These are phyloP conservation scores for Ogataea pini DNA, from an alignment of 805 yeast species.

Conservation along the genomic window DNA sequence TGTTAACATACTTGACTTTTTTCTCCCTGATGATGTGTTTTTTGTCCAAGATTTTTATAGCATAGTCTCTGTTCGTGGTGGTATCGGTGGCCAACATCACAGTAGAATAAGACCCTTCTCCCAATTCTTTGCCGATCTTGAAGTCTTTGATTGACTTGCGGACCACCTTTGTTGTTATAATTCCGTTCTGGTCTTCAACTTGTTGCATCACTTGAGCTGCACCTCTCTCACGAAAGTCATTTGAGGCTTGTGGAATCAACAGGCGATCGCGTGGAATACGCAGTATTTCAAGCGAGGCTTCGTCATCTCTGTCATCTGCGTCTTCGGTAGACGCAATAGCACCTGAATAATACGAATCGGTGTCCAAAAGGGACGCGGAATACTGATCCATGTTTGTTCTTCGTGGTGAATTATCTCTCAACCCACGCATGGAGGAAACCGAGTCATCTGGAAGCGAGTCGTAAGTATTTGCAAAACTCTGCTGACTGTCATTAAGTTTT, in stretches of 20 bases:
- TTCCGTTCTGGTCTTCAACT: slow-evolving; percentile 47
- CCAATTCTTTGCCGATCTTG: slow-evolving; percentile 81
- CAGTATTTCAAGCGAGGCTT: background rate
- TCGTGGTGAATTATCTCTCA: background rate
- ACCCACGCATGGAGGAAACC: slow-evolving; percentile 3
- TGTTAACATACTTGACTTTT: slow-evolving; percentile 81
- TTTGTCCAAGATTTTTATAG: slow-evolving; percentile 75
- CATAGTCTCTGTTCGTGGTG: slow-evolving; percentile 62
- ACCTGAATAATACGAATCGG: background rate
- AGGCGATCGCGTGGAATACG: slow-evolving; percentile 2
- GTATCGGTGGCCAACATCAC: slow-evolving; percentile 84
- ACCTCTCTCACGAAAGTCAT: slow-evolving; percentile 58
- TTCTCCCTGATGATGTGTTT: slow-evolving; percentile 78
- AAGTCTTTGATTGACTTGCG: slow-evolving; percentile 74
- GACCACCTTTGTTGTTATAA: slow-evolving; percentile 50
- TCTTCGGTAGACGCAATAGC: slow-evolving; percentile 1
- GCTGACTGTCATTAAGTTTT: slow-evolving; percentile 2
- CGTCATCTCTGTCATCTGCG: background rate
- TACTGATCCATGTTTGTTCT: background rate
- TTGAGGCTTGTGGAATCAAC: slow-evolving; percentile 26
- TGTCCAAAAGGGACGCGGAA: background rate
- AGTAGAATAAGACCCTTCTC: slow-evolving; percentile 96
- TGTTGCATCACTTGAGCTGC: slow-evolving; percentile 57
- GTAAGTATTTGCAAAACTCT: background rate
- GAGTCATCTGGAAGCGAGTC: slow-evolving; percentile 3